Evolutionary conservation across 768 basidiomycete genomes (phyloP).

Genomic region (Sporobolomyces phaffii): DNA sequence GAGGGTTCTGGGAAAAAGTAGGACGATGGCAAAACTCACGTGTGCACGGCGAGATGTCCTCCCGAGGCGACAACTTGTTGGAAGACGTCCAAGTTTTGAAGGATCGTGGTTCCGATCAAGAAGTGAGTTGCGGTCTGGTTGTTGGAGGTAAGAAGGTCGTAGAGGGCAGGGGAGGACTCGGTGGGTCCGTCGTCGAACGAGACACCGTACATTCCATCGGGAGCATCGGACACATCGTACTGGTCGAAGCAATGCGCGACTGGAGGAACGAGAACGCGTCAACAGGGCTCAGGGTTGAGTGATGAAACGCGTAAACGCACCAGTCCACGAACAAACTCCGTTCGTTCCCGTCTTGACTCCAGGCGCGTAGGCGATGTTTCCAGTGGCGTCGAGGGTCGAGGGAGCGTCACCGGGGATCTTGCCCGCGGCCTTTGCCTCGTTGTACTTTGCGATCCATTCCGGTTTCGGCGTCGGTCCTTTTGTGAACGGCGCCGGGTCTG

Average conservation of each 20-base stretch:
- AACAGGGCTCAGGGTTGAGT: background rate
- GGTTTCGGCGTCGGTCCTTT: conserved; percentile 12
- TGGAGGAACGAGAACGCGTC: background rate
- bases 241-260: conserved; percentile 45
- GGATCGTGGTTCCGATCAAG: conserved; percentile 74
- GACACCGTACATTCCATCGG: conserved; percentile 57
- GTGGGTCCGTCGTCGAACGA: conserved; percentile 79
- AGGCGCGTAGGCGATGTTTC: conserved; percentile 44
- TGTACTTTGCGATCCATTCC: conserved; percentile 67
- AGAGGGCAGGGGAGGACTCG: conserved; percentile 51
- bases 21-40: conserved; percentile 34
- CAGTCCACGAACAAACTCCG: conserved; percentile 31
- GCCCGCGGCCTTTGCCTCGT: conserved; percentile 60
- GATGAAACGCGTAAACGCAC: background rate
- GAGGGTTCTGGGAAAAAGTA: background rate
- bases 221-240: conserved; percentile 71
- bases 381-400: conserved; percentile 47
- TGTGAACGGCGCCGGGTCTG: background rate
- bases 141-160: conserved; percentile 63
- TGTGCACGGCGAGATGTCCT: conserved; percentile 49
- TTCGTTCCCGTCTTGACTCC: conserved; percentile 22
- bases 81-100: conserved; percentile 58
- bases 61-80: conserved; percentile 51
- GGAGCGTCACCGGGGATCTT: conserved; percentile 65
- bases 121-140: conserved; percentile 73